Conservation (phyloP, 176 grass and related monocot species). For the Ananas comosus region DNA sequence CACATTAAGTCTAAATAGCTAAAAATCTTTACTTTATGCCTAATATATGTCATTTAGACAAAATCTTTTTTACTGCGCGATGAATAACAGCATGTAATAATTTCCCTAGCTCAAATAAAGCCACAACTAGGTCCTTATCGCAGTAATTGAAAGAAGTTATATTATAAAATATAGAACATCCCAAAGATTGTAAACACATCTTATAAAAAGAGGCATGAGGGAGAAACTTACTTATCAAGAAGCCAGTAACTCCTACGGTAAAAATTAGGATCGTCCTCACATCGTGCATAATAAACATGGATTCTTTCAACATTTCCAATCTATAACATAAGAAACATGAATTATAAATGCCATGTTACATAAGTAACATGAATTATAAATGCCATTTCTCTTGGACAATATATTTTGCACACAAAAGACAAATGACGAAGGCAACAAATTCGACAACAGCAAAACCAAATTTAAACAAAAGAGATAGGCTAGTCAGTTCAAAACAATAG, state of each 20-base stretch:
- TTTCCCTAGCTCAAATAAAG: too few relatives aligned
- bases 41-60: too few relatives aligned
- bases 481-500: too few relatives aligned
- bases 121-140: too few relatives aligned
- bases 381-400: not conserved
- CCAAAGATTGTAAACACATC: constrained; percentile 13
- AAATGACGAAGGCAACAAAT: too few relatives aligned
- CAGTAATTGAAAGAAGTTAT: constrained; percentile 3
- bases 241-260: constrained; percentile 94
- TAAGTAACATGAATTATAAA: not conserved
- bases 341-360: not conserved
- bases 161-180: constrained; percentile 8
- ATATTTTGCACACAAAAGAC: not conserved
- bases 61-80: too few relatives aligned
- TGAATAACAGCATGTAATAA: too few relatives aligned
- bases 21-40: too few relatives aligned
- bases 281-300: constrained; percentile 97
- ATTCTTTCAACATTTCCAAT: constrained; percentile 92
- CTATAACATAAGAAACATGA: constrained; percentile 23
- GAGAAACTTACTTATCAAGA: constrained; percentile 72
- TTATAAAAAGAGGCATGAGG: constrained; percentile 13
- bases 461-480: too few relatives aligned
- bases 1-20: too few relatives aligned
- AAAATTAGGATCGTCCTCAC: constrained; percentile 88
- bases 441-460: too few relatives aligned